Base-by-base conservation (phyloP, 257 asterid species). In the Leptodermis oblonga region DNA sequence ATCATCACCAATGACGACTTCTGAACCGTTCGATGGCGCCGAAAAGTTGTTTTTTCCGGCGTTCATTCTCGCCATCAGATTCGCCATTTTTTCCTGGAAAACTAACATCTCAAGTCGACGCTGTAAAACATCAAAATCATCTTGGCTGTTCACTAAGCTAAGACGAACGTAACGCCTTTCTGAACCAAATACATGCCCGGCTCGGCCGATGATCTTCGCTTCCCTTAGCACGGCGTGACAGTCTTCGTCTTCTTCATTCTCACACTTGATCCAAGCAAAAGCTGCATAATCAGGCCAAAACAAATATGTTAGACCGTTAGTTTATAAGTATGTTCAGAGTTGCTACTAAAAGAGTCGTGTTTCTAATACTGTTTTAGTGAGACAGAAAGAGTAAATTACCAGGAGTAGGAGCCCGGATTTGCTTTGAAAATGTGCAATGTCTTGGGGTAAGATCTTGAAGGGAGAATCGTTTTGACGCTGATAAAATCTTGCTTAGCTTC, bases 401-500 rank as follows among this genome's bases (percentile, higher is more conserved):
- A 48, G 73, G 82, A 70, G 78, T 58, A 20, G 74, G 68, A n/a
- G 62, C 31, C 22, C 54, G 65, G 28, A 34, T 6, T 64, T 73
- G 14, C 5, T 60, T 36, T 0, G 65, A 78, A 43, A 48, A 74
- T 52, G 49, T 34, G 37, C 74, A 69, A 46, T 64, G 39, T 23
- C 69, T 43, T 0, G 79, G 63, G 8, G 65, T 54, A 3, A 77
- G 59, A 23, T 77, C 71, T 41, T 77, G 74, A 3, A 71, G 51
- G 42, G 74, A 48, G 60, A 77, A 73, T 4, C 78, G 54, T 20
- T 68, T 73, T 3, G 96, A 87, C 36, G 25, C 30, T 0, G 90
- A 81, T 17, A 91, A 25, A 59, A 78, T 75, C 7, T 46, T 33
- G 75, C 71, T 79, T 3, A 89, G 37, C 23, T 61, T 86, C 60